phyloP scores from a whole-genome alignment of 805 yeast genomes.

The Candida maltosa region DNA sequence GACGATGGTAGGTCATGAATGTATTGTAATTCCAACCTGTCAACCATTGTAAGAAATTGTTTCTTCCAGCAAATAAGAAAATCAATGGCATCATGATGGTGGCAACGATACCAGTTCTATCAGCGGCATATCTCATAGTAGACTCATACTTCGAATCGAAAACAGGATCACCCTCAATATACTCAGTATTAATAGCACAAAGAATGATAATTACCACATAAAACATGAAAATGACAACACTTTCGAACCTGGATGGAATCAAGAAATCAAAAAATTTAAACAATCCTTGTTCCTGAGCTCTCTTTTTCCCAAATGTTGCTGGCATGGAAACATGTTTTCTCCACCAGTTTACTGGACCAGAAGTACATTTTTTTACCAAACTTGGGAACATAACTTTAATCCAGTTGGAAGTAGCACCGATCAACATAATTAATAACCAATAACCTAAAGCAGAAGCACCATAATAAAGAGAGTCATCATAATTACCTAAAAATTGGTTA shows the following conservation, averaged over 20 bases:
- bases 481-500: constrained; percentile 18
- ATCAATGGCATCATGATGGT: constrained; percentile 49
- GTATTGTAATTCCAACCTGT: constrained; percentile 54
- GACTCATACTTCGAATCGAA: constrained; percentile 16
- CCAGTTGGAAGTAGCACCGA: constrained; percentile 44
- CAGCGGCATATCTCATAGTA: constrained; percentile 35
- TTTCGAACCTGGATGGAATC: constrained; percentile 36
- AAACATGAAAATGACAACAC: constrained; percentile 22
- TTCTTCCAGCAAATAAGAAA: constrained; percentile 59
- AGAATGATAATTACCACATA: constrained; percentile 15
- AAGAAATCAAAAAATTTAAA: constrained; percentile 11
- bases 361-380: constrained; percentile 23
- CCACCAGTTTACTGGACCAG: constrained; percentile 19
- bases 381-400: constrained; percentile 36
- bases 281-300: constrained; percentile 13
- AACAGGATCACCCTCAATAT: constrained; percentile 21
- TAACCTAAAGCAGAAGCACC: constrained; percentile 42
- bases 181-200: constrained; percentile 7
- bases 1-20: constrained; percentile 42
- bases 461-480: constrained; percentile 26
- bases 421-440: constrained; percentile 44
- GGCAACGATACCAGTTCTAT: constrained; percentile 50
- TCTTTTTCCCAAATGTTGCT: constrained; percentile 35
- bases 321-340: constrained; percentile 27
- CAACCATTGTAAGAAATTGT: constrained; percentile 56